Base-by-base conservation (phyloP, 1,139 yeast species). In the Magnusiomyces sp. region DNA sequence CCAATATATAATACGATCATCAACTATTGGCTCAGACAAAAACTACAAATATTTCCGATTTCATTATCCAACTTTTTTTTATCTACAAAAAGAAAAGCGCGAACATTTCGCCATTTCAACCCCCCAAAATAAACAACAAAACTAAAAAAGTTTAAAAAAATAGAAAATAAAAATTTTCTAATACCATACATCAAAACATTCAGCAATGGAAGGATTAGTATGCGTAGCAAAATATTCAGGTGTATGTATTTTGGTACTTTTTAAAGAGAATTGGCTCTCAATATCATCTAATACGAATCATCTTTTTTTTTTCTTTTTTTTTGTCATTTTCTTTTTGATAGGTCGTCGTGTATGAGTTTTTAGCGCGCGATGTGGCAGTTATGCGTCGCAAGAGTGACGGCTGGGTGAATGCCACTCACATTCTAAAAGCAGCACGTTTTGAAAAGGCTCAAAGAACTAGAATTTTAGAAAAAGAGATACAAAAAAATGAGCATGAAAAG, bases 401-500 rank as follows among this genome's bases (percentile, higher is more conserved):
- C 53, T 89, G 97, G 95, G 95, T 90, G 50, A 92, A 92, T 69
- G 97, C 97, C n/a, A 92, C 98, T 23, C 97, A 92, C 68, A 89
- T 92, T 45, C 74, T 92, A 53, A 90, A 92, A 65, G 90, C 94
- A 46, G 96, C 97, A 48, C 85, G 88, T 62, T 89, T 90, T 64
- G 95, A 96, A 55, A 90, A 90, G 66, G 95, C 97, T 1, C 88
- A 85, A 64, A 73, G 97, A 61, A 90, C 97, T 11, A 81, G 95
- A 62, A 89, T 89, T 55, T 75, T 90, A 59, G 97, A 92, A 62
- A 82, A 85, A 61, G 97, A 94, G 55, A 95, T 90, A 19, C 95
- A 88, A 59, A 81, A 79, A 48, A 95, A 95, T 2, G 69, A 73
- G 13, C 96, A 88, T 65, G 97, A 90, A 62, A 90, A 90, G 66